These are phyloP conservation scores for Aspergillus ochraceoroseus DNA, from an alignment of 2,329 filamentous ascomycete genomes.

Conservation along the genomic window DNA sequence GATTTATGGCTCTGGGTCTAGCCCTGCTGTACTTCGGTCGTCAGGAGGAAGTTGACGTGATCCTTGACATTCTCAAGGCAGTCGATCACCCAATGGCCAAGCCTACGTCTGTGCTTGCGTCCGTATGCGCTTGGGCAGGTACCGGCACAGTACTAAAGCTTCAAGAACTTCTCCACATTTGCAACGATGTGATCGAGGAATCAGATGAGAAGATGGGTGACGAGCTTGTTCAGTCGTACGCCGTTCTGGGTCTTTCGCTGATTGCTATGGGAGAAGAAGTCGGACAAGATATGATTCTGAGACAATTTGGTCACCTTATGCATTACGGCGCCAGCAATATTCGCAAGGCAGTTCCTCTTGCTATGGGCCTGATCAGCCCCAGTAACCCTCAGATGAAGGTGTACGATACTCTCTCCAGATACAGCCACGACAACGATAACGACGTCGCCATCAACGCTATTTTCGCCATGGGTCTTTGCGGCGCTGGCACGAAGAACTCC, in stretches of 20 bases:
- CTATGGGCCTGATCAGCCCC: conserved; percentile 92
- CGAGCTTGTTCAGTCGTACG: conserved; percentile 91
- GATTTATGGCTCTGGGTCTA: conserved; percentile 90
- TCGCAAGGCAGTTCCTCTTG: conserved; percentile 87
- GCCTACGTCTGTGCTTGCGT: conserved; percentile 87
- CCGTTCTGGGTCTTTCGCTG: conserved; percentile 85
- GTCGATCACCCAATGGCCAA: conserved; percentile 96
- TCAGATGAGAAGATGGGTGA: conserved; percentile 92
- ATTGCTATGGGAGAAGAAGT: conserved; percentile 98
- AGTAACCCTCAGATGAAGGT: conserved; percentile 99
- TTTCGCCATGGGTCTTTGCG: conserved; percentile 96
- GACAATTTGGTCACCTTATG: conserved; percentile 97
- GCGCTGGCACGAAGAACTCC: conserved; percentile 96
- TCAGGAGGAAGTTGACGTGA: conserved; percentile 98
- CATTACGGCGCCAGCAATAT: conserved; percentile 98
- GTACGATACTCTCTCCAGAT: conserved; percentile 94
- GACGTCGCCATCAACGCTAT: conserved; percentile 98
- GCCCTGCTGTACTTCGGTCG: conserved; percentile 92
- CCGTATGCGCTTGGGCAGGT: conserved; percentile 96
- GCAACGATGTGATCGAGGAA: conserved; percentile 95
- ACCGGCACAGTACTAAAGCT: conserved; percentile 96
- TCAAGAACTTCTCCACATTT: conserved; percentile 94
- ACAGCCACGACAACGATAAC: conserved; percentile 97
- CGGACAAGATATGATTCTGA: conserved; percentile 96
- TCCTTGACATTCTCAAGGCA: conserved; percentile 91